A percentile compares a stretch with the other conserved stretches of the same genome.
phyloP scores from a whole-genome alignment of 768 basidiomycete genomes.

The Trametes cubensis region DNA sequence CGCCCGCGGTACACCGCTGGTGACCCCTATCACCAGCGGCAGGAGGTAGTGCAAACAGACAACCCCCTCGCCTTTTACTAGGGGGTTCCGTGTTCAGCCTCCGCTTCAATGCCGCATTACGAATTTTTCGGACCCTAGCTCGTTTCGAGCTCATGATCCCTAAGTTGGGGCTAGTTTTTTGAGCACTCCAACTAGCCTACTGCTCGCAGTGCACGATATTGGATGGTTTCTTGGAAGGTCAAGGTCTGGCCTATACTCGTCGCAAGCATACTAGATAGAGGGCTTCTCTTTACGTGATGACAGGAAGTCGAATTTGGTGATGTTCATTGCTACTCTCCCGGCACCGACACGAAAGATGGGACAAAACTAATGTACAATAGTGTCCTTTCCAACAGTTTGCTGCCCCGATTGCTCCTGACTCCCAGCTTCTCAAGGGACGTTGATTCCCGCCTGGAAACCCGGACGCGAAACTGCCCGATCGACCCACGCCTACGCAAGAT shows the following conservation, averaged over 20 bases:
- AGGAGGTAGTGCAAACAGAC: slow-evolving; percentile 59
- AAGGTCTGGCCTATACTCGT: no score
- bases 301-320: no score
- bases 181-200: not conserved
- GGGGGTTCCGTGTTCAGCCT: slow-evolving; percentile 63
- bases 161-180: slow-evolving; percentile 15
- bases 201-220: no score
- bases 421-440: slow-evolving; percentile 15
- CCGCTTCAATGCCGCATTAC: slow-evolving; percentile 49
- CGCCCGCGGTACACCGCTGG: not conserved
- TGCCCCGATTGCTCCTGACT: not conserved
- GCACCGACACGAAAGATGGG: no score
- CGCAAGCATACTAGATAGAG: no score
- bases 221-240: no score
- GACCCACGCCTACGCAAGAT: slow-evolving; percentile 41
- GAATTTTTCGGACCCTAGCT: slow-evolving; percentile 60
- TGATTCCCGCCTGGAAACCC: slow-evolving; percentile 23
- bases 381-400: not conserved
- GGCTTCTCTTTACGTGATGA: no score
- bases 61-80: slow-evolving; percentile 74
- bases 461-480: slow-evolving; percentile 32
- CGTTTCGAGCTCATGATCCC: slow-evolving; percentile 27
- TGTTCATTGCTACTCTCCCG: no score
- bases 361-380: not conserved
- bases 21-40: slow-evolving; percentile 37